Conservation (phyloP, 1,284 basidiomycete genomes). For the Takashimella tepidaria region DNA sequence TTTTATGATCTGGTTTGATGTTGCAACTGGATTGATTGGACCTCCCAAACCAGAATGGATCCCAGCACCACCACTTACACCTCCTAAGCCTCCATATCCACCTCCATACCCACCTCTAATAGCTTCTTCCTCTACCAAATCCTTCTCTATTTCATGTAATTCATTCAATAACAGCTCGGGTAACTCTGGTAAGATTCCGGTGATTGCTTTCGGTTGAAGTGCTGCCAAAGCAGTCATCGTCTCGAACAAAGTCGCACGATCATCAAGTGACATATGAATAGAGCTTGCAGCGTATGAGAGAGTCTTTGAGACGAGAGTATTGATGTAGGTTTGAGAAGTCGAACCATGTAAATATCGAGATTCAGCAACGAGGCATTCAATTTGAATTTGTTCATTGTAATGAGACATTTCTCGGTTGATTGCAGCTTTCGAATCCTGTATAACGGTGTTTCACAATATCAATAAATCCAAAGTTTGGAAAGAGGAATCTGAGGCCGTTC, state of each 20-base stretch:
- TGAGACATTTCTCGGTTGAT: constrained; percentile 30
- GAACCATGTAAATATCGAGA: constrained; percentile 24
- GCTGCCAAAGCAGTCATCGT: constrained; percentile 29
- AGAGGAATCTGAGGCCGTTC: no score
- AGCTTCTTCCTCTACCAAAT: no score
- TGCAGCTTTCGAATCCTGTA: constrained; percentile 36
- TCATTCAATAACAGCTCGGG: constrained; percentile 26
- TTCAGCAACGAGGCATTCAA: constrained; percentile 28
- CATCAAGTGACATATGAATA: constrained; percentile 18
- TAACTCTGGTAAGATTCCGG: constrained; percentile 25
- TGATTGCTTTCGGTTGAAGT: constrained; percentile 22
- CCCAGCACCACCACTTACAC: no score
- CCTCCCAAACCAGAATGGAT: no score
- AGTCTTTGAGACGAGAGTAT: constrained; percentile 30
- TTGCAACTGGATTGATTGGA: no score
- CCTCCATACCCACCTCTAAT: no score
- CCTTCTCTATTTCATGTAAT: no score
- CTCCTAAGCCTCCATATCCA: no score
- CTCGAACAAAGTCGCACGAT: constrained; percentile 25
- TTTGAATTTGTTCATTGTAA: constrained; percentile 21
- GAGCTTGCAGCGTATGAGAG: constrained; percentile 15
- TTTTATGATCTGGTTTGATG: no score
- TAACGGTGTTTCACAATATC: no score
- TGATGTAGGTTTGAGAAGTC: constrained; percentile 17
- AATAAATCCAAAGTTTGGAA: no score